Base-by-base conservation (phyloP, 805 yeast genomes). In the Candida insectalens region DNA sequence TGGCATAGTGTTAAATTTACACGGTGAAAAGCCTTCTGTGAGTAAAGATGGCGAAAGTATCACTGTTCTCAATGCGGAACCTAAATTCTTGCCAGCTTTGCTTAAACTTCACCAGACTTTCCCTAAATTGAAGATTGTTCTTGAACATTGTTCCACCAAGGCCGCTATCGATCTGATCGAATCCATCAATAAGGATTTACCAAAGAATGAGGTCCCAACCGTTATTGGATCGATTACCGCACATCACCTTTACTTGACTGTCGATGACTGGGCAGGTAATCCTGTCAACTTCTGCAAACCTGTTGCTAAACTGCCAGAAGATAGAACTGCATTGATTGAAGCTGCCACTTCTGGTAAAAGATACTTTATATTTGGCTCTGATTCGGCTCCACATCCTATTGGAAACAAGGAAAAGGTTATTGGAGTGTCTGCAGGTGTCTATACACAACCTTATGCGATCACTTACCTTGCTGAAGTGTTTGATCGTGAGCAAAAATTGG, bases 361-460 rank as follows among this genome's bases (percentile, higher is more conserved):
- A 27, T 88, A 77, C 65, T 92, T 88, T 57, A 84, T 92, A 64
- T 92, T 88, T 52, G 99, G 99, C 5, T 83, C 96, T 2, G 99
- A 92, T 56, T 84, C 96, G 16, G 99, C 99, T 20, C 99, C 98
- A 18, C 98, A 92, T 55, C 94, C 96, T 6, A 50, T 83, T 18
- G 71, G 72, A 41, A 77, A 77, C 39, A 94, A 94, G 58, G 67
- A 83, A 18, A 78, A 70, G 40, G 85, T 75, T 44, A 62, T 66
- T 25, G 89, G 88, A 16, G 96, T 89, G 13, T 85, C 96, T 49
- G 99, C 99, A n/a, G 99, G 99, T 50, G 96, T 92, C 6, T 92
- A 72, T 59, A 83, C 97, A 2, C 98, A 92, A 57, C 71, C 83
- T 16, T 73, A 73, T 46, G 95, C 82, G 2, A 57, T 92, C 14